Conservation (phyloP, 768 basidiomycete genomes). For the Collybiopsis luxurians region DNA sequence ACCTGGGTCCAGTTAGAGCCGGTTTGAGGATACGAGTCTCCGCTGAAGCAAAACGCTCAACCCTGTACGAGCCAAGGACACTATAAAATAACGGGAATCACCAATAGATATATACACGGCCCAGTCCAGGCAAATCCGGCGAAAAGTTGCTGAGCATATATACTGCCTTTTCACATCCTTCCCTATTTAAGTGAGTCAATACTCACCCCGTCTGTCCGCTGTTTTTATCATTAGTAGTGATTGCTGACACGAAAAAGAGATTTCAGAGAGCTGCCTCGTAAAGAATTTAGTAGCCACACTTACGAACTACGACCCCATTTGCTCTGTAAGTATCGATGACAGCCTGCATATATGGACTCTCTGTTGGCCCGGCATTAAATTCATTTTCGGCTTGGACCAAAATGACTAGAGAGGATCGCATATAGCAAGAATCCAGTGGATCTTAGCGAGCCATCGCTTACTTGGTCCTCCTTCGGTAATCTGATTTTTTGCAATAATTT, state of each 20-base stretch:
- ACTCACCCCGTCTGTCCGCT: conserved; percentile 35
- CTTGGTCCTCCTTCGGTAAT: conserved; percentile 60
- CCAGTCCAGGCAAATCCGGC: conserved; percentile 41
- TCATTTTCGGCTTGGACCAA: conserved; percentile 57
- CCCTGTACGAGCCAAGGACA: neutral
- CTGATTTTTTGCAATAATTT: conserved; percentile 51
- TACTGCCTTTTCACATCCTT: too few relatives aligned
- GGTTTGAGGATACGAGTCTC: conserved; percentile 52
- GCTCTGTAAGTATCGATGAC: conserved; percentile 42
- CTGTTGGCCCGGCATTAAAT: conserved; percentile 39
- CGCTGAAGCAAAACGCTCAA: conserved; percentile 31
- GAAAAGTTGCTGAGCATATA: conserved; percentile 35
- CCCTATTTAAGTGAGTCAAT: neutral
- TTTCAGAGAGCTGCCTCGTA: neutral
- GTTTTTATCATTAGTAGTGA: conserved; percentile 49
- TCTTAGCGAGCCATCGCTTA: conserved; percentile 17
- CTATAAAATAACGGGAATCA: conserved; percentile 11
- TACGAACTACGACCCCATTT: conserved; percentile 47
- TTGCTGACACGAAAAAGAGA: conserved; percentile 29
- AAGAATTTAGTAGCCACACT: conserved; percentile 17
- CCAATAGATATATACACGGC: conserved; percentile 50
- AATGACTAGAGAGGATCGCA: conserved; percentile 32
- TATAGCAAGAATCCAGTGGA: neutral
- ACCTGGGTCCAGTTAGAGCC: conserved; percentile 46
- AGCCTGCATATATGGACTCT: conserved; percentile 48